These are phyloP conservation scores for Gnomoniopsis sp. DNA, from an alignment of 2,329 filamentous ascomycete species.

Conservation along the genomic window DNA sequence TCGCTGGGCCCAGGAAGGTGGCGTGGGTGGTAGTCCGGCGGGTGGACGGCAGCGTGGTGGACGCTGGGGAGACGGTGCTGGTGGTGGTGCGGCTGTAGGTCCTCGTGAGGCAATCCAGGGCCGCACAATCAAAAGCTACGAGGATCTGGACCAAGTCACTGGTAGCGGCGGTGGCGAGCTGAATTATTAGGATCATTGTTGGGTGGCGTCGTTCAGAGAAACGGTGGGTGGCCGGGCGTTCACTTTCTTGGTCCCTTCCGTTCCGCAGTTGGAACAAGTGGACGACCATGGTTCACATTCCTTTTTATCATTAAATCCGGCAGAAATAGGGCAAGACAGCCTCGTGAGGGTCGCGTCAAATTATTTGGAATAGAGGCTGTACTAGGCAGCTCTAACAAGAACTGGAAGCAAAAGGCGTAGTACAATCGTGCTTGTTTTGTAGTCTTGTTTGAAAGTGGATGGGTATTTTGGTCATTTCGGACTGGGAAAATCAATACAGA, in stretches of 20 bases:
- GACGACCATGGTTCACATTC: not conserved
- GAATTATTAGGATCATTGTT: conserved; percentile 65
- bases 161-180: conserved; percentile 75
- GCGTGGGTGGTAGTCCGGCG: conserved; percentile 36
- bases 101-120: conserved; percentile 91
- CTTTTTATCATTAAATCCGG: not conserved
- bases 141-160: conserved; percentile 86
- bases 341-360: no score
- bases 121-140: conserved; percentile 91
- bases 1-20: conserved; percentile 45
- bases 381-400: no score
- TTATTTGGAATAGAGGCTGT: no score
- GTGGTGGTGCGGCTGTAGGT: conserved; percentile 73
- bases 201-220: not conserved
- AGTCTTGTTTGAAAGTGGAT: no score
- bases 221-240: no score
- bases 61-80: conserved; percentile 69
- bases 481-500: no score
- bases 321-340: not conserved
- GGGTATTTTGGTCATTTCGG: no score
- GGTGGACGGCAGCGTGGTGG: conserved; percentile 50
- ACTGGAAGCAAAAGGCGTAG: no score
- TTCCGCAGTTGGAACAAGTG: no score
- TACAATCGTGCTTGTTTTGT: no score
- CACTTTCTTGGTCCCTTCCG: no score